phyloP scores from a whole-genome alignment of 331 rosid species.

The Acacia concinna region DNA sequence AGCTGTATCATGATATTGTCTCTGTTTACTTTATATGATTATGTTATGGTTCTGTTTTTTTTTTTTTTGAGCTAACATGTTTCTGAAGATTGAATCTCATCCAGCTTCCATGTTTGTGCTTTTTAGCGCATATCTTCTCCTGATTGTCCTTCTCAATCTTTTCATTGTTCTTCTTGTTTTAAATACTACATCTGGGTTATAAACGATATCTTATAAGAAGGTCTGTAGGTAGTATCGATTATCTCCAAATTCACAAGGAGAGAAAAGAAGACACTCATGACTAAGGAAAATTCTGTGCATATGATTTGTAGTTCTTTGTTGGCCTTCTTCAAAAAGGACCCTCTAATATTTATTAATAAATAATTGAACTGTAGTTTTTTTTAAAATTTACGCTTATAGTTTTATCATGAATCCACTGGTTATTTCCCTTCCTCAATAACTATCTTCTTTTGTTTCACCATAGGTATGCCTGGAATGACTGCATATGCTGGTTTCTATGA shows the following conservation, averaged over 20 bases:
- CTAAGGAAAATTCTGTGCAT: neutral
- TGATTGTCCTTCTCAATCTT: neutral
- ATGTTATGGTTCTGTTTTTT: too few species aligned
- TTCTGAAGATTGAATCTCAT: neutral
- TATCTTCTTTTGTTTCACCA: neutral
- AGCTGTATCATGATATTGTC: neutral
- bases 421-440: neutral
- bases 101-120: neutral
- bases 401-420: neutral
- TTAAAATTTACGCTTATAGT: neutral
- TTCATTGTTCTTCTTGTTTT: neutral
- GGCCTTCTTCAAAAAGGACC: neutral
- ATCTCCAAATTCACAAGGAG: neutral
- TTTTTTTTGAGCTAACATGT: neutral
- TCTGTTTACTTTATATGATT: too few species aligned
- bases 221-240: too few species aligned
- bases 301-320: neutral
- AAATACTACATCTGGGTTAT: too few species aligned
- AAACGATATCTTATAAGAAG: too few species aligned
- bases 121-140: neutral
- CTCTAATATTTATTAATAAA: neutral
- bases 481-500: constrained; percentile 57
- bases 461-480: constrained; percentile 66
- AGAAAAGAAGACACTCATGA: neutral
- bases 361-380: neutral